A percentile compares a stretch with the other conserved stretches of the same genome.
Conservation (phyloP, 257 asterid genomes). For the Agastache rugosa region DNA sequence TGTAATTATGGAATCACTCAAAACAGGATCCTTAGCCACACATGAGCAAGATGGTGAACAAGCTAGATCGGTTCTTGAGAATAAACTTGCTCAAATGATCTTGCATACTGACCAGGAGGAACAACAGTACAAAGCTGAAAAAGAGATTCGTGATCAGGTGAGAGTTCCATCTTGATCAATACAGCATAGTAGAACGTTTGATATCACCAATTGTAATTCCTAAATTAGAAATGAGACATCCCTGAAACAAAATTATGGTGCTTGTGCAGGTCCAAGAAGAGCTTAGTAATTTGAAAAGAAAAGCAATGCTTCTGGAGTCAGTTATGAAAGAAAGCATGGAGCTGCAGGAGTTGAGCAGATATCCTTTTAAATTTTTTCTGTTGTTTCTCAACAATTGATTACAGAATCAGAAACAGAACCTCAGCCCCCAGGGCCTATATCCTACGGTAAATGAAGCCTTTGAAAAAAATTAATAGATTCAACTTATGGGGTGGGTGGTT, state of each 20-base stretch:
- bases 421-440: background rate
- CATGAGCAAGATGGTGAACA: slow-evolving; percentile 44
- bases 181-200: slow-evolving; percentile 6
- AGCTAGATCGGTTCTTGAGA: slow-evolving; percentile 43
- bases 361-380: slow-evolving; percentile 56
- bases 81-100: slow-evolving; percentile 52
- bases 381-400: slow-evolving; percentile 24
- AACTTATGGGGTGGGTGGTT: background rate
- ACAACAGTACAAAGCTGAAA: slow-evolving; percentile 60
- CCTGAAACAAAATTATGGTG: slow-evolving; percentile 32
- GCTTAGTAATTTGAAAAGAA: slow-evolving; percentile 59
- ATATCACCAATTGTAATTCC: slow-evolving; percentile 17
- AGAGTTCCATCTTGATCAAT: slow-evolving; percentile 32
- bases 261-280: slow-evolving; percentile 63
- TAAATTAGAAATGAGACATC: slow-evolving; percentile 7
- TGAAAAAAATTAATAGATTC: background rate
- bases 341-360: slow-evolving; percentile 76
- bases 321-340: slow-evolving; percentile 59
- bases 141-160: slow-evolving; percentile 61
- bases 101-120: slow-evolving; percentile 50
- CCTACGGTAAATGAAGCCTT: slow-evolving; percentile 7
- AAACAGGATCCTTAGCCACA: slow-evolving; percentile 45
- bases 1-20: slow-evolving; percentile 19
- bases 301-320: slow-evolving; percentile 59
- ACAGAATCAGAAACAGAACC: slow-evolving; percentile 8